phyloP scores from a whole-genome alignment of 148 eudicot genomes.

The Nepenthes mirabilis region DNA sequence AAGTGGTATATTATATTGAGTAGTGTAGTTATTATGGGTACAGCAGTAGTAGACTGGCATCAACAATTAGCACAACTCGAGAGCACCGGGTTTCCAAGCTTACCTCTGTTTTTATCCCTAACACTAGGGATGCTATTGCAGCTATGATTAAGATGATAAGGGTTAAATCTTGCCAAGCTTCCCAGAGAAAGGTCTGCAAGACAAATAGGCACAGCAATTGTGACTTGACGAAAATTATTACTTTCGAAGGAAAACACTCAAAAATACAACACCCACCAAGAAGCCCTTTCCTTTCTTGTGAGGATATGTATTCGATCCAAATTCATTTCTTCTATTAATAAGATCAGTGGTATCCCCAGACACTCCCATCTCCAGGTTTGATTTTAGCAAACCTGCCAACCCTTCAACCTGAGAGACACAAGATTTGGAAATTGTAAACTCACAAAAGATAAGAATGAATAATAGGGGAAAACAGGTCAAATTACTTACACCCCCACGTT shows the following conservation, averaged over 20 bases:
- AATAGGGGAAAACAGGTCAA: neutral
- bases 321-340: constrained; percentile 44
- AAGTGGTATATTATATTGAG: neutral
- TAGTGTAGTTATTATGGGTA: neutral
- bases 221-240: neutral
- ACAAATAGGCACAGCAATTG: neutral
- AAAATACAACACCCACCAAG: constrained; percentile 26
- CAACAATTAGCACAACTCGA: neutral
- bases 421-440: neutral
- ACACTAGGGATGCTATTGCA: constrained; percentile 55
- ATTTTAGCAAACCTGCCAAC: constrained; percentile 41
- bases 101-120: constrained; percentile 88
- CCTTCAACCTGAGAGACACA: constrained; percentile 53
- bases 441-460: neutral
- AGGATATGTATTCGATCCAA: constrained; percentile 91
- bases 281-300: constrained; percentile 64
- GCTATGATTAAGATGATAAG: constrained; percentile 78
- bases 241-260: neutral
- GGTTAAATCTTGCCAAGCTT: constrained; percentile 85
- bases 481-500: constrained; percentile 71
- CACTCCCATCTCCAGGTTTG: constrained; percentile 52
- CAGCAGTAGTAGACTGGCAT: neutral
- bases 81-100: constrained; percentile 4
- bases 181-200: constrained; percentile 81
- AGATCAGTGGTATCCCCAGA: constrained; percentile 45